Evolutionary conservation across 768 basidiomycete genomes (phyloP).

Genomic region (Suillus plorans): DNA sequence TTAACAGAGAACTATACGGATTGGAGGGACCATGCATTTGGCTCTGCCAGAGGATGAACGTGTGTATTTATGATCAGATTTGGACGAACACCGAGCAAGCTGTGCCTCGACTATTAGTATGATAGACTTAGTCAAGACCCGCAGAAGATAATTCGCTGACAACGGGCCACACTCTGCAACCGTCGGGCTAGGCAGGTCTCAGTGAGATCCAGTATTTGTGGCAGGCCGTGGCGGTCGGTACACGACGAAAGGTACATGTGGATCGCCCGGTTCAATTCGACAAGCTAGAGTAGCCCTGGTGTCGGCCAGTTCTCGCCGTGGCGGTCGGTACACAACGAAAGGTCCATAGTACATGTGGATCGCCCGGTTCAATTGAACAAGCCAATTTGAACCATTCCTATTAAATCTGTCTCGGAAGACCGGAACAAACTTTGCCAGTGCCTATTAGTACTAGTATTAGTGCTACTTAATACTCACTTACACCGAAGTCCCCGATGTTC

Average conservation of each 20-base stretch:
- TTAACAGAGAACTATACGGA: not conserved
- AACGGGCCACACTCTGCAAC: not conserved
- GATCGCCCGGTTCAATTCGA: not conserved
- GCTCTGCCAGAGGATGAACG: not conserved
- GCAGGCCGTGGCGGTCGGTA: not conserved
- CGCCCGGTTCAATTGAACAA: not conserved
- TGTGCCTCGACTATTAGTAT: not conserved
- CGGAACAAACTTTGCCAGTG: not conserved
- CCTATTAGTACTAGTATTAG: not conserved
- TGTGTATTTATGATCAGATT: not conserved
- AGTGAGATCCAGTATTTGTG: not conserved
- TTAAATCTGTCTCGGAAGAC: not conserved
- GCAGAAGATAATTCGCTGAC: not conserved
- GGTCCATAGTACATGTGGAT: not conserved
- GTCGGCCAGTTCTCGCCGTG: no score
- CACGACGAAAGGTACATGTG: not conserved
- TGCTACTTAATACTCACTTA: not conserved
- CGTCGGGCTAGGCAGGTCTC: not conserved
- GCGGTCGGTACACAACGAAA: not conserved
- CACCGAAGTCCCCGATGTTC: not conserved
- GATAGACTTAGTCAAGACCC: not conserved
- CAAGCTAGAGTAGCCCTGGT: not conserved
- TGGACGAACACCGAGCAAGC: not conserved
- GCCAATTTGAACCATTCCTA: not conserved
- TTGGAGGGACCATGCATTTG: not conserved